A percentile compares a stretch with the other conserved stretches of the same genome.
Evolutionary conservation across 2,329 filamentous ascomycete genomes (phyloP).

Genomic region (Fusarium sp.): DNA sequence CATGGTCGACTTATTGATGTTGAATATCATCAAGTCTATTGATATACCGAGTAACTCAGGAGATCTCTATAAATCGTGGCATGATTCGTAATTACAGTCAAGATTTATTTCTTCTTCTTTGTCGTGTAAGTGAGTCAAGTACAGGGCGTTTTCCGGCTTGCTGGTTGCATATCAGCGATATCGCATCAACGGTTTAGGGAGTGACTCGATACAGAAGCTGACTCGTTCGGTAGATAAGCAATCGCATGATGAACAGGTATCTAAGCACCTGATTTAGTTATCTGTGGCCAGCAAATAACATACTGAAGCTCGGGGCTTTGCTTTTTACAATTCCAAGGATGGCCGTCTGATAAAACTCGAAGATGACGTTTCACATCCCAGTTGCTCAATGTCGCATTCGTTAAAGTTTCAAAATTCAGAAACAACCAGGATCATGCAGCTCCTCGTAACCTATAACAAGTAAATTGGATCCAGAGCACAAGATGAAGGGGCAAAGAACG

Average conservation of each 20-base stretch:
- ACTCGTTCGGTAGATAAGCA: background rate
- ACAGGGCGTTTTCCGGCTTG: background rate
- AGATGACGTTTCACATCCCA: background rate
- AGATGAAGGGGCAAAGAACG: too few species aligned
- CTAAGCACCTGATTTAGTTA: background rate
- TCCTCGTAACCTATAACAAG: too few species aligned
- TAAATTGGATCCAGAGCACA: too few species aligned
- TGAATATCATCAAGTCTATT: too few species aligned
- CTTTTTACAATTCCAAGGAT: background rate
- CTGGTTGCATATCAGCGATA: background rate
- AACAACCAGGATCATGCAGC: too few species aligned
- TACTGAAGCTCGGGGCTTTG: background rate
- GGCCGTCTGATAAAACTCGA: too few species aligned
- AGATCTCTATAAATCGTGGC: too few species aligned
- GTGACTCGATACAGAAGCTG: background rate
- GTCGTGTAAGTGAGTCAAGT: accelerated
- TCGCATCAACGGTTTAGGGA: background rate
- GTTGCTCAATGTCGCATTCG: too few species aligned
- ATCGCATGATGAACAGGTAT: background rate
- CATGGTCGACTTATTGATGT: background rate
- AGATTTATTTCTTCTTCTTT: too few species aligned
- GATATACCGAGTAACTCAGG: too few species aligned
- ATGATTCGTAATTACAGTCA: accelerated
- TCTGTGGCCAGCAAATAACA: too few species aligned
- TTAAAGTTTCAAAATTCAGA: too few species aligned